Evolutionary conservation across 2,329 filamentous ascomycete genomes (phyloP).

Genomic region (Zopfia rhizophila): DNA sequence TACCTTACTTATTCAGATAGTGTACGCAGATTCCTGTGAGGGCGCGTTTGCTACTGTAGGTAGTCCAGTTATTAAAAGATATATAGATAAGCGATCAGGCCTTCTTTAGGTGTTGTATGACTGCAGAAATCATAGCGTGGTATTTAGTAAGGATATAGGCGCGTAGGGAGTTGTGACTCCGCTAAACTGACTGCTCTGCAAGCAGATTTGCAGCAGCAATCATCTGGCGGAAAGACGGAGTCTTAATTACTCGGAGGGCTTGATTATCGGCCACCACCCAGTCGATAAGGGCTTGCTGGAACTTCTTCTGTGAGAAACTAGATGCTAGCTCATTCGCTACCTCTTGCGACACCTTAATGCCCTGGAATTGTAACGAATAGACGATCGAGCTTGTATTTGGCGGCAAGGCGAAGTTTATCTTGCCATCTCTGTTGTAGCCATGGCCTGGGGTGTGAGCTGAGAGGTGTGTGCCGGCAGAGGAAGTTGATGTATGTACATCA

Average conservation of each 20-base stretch:
- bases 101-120: constrained; percentile 9
- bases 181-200: constrained; percentile 9
- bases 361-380: no score
- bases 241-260: constrained; percentile 11
- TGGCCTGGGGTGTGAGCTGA: no score
- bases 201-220: constrained; percentile 14
- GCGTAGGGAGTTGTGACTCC: not conserved
- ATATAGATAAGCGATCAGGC: constrained; percentile 17
- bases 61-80: constrained; percentile 21
- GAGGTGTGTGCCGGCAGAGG: not conserved
- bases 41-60: constrained; percentile 9
- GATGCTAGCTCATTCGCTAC: no score
- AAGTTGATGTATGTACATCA: constrained; percentile 6
- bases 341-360: no score
- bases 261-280: no score
- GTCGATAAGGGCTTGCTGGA: no score
- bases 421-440: no score
- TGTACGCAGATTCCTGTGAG: constrained; percentile 17
- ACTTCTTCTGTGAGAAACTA: no score
- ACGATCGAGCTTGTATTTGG: no score
- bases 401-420: no score
- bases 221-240: constrained; percentile 4
- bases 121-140: constrained; percentile 11
- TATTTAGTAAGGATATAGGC: constrained; percentile 15
- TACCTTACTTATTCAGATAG: constrained; percentile 11